Percentiles rank a stretch among this genome's conserved stretches.
Conservation (phyloP, 257 asterid genomes). For the Agastache rugosa region DNA sequence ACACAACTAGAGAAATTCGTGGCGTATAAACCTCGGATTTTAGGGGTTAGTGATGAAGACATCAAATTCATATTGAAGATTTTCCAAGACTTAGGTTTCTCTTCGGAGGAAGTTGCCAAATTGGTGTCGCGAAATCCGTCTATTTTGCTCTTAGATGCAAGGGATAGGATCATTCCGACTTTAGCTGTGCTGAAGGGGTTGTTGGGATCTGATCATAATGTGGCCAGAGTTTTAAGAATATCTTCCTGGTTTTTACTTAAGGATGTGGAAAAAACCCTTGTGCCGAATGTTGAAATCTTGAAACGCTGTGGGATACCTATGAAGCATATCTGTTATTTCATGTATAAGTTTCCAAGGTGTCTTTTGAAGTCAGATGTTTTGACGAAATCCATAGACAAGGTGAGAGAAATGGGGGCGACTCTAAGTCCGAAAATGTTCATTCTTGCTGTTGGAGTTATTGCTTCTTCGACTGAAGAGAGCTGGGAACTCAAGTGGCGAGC, state of each 20-base stretch:
- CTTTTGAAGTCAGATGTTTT: constrained; percentile 38
- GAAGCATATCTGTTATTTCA: neutral
- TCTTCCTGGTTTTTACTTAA: constrained; percentile 27
- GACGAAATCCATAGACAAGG: constrained; percentile 21
- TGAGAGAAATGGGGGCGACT: constrained; percentile 31
- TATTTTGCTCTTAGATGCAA: neutral
- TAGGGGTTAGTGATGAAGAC: neutral
- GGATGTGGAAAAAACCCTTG: constrained; percentile 37
- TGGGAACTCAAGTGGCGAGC: constrained; percentile 40
- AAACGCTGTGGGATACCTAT: constrained; percentile 36
- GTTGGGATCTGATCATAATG: constrained; percentile 41
- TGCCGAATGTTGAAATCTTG: constrained; percentile 47
- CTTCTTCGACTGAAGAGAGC: constrained; percentile 27
- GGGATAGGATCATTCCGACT: constrained; percentile 30
- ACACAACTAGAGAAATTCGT: neutral
- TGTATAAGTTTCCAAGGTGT: constrained; percentile 37
- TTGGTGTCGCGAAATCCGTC: neutral
- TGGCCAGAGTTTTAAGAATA: constrained; percentile 32
- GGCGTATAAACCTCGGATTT: neutral
- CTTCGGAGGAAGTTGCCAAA: neutral
- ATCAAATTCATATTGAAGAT: neutral
- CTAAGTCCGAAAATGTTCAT: constrained; percentile 38
- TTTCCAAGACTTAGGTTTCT: neutral
- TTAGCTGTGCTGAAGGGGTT: constrained; percentile 39
- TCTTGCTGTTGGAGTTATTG: constrained; percentile 30